Conservation (phyloP, 345 rosid genomes). For the Salix udensis region DNA sequence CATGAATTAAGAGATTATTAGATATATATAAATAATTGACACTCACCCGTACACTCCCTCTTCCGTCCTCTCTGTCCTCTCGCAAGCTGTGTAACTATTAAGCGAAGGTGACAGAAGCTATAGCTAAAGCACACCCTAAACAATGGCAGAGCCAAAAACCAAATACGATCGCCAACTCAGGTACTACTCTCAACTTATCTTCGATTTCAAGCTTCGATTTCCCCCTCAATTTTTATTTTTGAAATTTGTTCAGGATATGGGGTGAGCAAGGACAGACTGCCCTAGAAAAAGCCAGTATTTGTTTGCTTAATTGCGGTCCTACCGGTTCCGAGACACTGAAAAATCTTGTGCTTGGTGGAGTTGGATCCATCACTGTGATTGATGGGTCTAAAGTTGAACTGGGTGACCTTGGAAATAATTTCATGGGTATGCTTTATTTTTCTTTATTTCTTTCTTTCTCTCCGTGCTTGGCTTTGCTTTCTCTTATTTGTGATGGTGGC, state of each 20-base stretch:
- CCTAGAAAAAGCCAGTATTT: conserved; percentile 81
- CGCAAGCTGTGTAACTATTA: conserved; percentile 6
- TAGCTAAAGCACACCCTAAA: background rate
- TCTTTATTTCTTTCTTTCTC: background rate
- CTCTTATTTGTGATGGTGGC: conserved; percentile 11
- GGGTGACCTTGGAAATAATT: conserved; percentile 97
- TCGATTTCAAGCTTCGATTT: too few relatives aligned
- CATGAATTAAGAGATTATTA: too few relatives aligned
- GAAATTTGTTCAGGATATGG: conserved; percentile 62
- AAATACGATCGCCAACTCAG: conserved; percentile 99
- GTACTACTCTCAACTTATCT: conserved; percentile 22
- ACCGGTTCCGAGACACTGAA: conserved; percentile 95
- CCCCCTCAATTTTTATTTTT: too few relatives aligned
- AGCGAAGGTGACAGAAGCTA: background rate
- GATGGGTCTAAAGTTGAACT: conserved; percentile 88
- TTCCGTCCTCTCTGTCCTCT: too few relatives aligned
- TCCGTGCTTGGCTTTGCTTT: background rate
- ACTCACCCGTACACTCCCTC: too few relatives aligned
- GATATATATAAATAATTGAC: too few relatives aligned
- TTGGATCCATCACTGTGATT: conserved; percentile 84
- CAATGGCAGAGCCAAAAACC: conserved; percentile 76
- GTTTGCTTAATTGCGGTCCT: conserved; percentile 96
- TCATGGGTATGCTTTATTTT: conserved; percentile 55
- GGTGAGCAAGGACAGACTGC: conserved; percentile 94
- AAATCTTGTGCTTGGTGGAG: conserved; percentile 95